Conservation (phyloP, 805 yeast species). For the Candida montana region DNA sequence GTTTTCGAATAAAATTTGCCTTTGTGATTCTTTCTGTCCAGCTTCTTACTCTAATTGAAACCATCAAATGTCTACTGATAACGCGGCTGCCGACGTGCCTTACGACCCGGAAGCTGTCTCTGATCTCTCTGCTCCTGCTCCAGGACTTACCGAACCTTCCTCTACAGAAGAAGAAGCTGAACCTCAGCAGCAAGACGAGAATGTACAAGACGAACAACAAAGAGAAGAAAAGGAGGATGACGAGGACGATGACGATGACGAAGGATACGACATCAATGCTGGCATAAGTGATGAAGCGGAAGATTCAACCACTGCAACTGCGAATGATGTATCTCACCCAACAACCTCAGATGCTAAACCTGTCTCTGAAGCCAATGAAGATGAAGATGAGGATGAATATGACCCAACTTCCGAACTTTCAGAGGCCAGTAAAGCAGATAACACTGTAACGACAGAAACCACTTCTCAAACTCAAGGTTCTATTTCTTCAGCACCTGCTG, state of each 20-base stretch:
- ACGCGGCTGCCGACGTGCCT: background rate
- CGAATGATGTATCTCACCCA: background rate
- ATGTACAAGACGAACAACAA: background rate
- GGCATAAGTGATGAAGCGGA: background rate
- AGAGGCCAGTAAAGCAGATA: conserved; percentile 2
- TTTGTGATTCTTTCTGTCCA: too few species aligned
- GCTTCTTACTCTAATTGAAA: too few species aligned
- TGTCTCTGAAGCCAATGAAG: background rate
- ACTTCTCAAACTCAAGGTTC: conserved; percentile 3
- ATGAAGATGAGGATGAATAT: conserved; percentile 6
- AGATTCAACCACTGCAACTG: background rate
- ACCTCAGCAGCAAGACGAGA: background rate
- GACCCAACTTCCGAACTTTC: conserved; percentile 9
- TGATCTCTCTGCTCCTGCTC: background rate
- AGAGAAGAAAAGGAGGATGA: conserved; percentile 5
- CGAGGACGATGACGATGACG: conserved; percentile 8
- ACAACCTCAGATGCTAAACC: background rate
- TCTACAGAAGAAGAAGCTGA: background rate
- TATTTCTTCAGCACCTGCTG: conserved; percentile 2
- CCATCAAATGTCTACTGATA: background rate
- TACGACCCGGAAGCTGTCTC: background rate
- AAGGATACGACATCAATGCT: conserved; percentile 4
- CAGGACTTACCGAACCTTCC: background rate
- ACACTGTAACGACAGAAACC: background rate
- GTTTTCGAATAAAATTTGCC: background rate